Conservation (phyloP, 768 basidiomycete genomes). For the Steccherinum ochraceum region DNA sequence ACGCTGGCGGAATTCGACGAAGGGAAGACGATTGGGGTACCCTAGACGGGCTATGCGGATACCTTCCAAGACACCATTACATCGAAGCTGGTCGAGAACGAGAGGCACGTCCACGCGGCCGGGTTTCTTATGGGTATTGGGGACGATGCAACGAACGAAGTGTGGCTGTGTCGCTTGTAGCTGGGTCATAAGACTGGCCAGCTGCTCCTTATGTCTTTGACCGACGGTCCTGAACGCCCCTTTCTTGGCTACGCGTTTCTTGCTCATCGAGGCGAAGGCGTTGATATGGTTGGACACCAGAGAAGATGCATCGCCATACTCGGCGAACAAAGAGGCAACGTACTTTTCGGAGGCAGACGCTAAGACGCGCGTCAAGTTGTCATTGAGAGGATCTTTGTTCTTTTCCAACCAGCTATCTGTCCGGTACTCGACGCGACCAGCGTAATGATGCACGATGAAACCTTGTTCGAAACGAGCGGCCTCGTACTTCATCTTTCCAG, state of each 20-base stretch:
- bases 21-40: constrained; percentile 94
- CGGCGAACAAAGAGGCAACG: constrained; percentile 78
- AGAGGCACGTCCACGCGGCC: constrained; percentile 89
- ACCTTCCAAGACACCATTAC: constrained; percentile 98
- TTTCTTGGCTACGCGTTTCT: constrained; percentile 80
- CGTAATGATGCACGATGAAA: constrained; percentile 94
- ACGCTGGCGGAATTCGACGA: constrained; percentile 94
- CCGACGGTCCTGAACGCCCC: constrained; percentile 96
- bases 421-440: constrained; percentile 92
- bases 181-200: constrained; percentile 86
- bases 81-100: constrained; percentile 92
- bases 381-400: constrained; percentile 98
- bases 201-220: constrained; percentile 94
- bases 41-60: constrained; percentile 96
- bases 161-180: constrained; percentile 93
- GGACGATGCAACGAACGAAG: constrained; percentile 97
- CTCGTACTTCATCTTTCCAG: constrained; percentile 78
- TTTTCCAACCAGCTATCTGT: constrained; percentile 98
- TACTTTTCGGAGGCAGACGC: constrained; percentile 78
- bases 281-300: constrained; percentile 29
- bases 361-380: constrained; percentile 87
- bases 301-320: constrained; percentile 50
- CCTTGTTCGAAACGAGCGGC: constrained; percentile 88
- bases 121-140: constrained; percentile 87
- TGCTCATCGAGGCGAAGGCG: constrained; percentile 38